Evolutionary conservation across 2,329 filamentous ascomycete genomes (phyloP), one percentile per base, ranked within the genome.

Genomic region (Colletotrichum noveboracense): DNA sequence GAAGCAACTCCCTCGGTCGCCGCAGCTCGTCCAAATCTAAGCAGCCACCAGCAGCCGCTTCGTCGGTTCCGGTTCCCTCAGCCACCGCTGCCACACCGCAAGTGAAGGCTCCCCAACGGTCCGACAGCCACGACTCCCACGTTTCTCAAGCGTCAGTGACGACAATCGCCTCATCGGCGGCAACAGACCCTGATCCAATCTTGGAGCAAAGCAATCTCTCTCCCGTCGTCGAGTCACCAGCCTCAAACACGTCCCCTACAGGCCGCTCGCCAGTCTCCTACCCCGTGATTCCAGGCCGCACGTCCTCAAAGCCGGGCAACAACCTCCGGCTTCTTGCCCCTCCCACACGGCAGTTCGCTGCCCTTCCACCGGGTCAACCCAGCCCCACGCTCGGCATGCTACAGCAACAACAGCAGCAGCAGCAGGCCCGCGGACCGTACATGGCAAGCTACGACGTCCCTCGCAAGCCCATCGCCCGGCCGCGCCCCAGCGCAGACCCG

Each of bases 201-300:
- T 9, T 73, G 56, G 21, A 80, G 66, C 81, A 75, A 68, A 80
- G 76, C 71, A 85, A 83, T 60, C 83, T 90, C 6, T 89, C 89
- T 0, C 89, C 89, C 2, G 88, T 91, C 7, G 82, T 82, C 14
- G 89, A 91, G 78, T 89, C 87, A 1, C 88, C 87, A 4, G 80
- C 80, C 16, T 81, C 83, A 9, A 78, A 69, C 56, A 65, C 69
- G 4, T 76, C 71, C 18, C 71, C 71, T 14, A 78, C 79, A 38
- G 79, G 83, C 26, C 81, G 81, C 18, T 83, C 84, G 38, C 83
- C 83, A 16, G 83, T 83, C 30, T 79, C 70, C 12, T 81, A 84
- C 21, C 84, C 84, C 14, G 79, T 74, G 64, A 85, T 84, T 36
- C 79, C 75, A 3, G 79, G 77, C 9, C 77, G 80, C 30, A 71